A percentile compares a stretch with the other conserved stretches of the same genome.
phyloP scores from a whole-genome alignment of 163 green algal genomes.

The Chlamydomonas reinhardtii region DNA sequence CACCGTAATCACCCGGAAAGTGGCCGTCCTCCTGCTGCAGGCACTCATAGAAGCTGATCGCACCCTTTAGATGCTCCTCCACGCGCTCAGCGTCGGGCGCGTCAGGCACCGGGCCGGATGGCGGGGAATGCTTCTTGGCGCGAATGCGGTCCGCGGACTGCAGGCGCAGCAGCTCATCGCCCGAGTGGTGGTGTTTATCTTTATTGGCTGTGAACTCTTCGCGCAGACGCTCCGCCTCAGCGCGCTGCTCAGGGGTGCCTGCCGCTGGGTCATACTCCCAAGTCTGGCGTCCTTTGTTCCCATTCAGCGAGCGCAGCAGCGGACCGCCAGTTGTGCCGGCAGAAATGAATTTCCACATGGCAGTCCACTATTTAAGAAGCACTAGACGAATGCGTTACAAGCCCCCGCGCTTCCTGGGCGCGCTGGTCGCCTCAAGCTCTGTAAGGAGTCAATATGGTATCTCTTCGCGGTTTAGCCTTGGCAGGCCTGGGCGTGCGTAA shows the following conservation, averaged over 20 bases:
- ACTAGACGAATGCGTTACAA: no score
- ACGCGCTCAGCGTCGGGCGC: conserved; percentile 43
- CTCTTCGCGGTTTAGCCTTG: no score
- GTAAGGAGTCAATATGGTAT: no score
- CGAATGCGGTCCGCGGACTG: conserved; percentile 67
- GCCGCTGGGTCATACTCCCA: conserved; percentile 88
- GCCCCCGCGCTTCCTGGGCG: no score
- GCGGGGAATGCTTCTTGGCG: conserved; percentile 33
- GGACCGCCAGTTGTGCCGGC: conserved; percentile 58
- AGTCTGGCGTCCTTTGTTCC: conserved; percentile 84
- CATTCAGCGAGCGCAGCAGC: conserved; percentile 79
- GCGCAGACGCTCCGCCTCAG: conserved; percentile 76
- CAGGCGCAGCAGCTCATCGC: conserved; percentile 90
- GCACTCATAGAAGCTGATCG: conserved; percentile 89
- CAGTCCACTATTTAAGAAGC: neutral
- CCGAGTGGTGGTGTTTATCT: conserved; percentile 77
- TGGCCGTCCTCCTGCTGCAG: conserved; percentile 95
- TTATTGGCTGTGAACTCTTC: conserved; percentile 75
- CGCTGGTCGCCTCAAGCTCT: no score
- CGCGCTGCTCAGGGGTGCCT: conserved; percentile 80
- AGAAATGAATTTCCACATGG: conserved; percentile 74
- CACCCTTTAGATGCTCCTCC: conserved; percentile 65
- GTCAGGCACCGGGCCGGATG: conserved; percentile 37
- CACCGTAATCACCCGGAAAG: conserved; percentile 97
- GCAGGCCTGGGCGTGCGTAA: no score